phyloP scores from a whole-genome alignment of 805 yeast species.

The Aciculoconidium aculeatum region DNA sequence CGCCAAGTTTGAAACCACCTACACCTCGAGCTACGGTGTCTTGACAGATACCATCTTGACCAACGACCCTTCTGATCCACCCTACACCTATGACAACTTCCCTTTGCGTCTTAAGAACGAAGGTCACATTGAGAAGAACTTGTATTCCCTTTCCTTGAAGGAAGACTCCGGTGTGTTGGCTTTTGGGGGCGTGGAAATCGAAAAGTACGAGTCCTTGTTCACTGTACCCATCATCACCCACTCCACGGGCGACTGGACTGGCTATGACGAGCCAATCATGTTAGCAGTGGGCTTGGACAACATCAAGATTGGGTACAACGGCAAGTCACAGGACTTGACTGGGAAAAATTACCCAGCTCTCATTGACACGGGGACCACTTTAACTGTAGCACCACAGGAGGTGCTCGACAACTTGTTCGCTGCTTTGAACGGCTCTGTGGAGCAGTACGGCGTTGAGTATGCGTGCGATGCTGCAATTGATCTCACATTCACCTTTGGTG shows the following conservation, averaged over 20 bases:
- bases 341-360: slow-evolving; percentile 7
- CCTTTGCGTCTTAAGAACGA: slow-evolving; percentile 1
- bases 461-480: slow-evolving; percentile 1
- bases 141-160: neutral
- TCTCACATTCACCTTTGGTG: slow-evolving; percentile 2
- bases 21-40: slow-evolving; percentile 2
- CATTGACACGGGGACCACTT: slow-evolving; percentile 7
- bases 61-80: neutral
- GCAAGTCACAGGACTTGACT: slow-evolving; percentile 2
- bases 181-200: slow-evolving; percentile 7
- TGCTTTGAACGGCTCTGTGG: neutral
- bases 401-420: slow-evolving; percentile 5
- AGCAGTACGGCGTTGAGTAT: neutral
- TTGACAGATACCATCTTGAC: neutral
- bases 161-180: neutral
- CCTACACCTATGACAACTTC: slow-evolving; percentile 2
- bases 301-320: slow-evolving; percentile 1
- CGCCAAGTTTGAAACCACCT: slow-evolving; percentile 3
- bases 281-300: slow-evolving; percentile 8
- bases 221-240: slow-evolving; percentile 7
- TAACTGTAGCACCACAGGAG: slow-evolving; percentile 4
- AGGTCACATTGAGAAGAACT: slow-evolving; percentile 1
- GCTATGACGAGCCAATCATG: slow-evolving; percentile 5
- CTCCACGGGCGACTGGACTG: slow-evolving; percentile 6
- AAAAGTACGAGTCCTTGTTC: slow-evolving; percentile 6